These are phyloP conservation scores for Cardamine resedifolia DNA, from an alignment of 345 rosid genomes.

Conservation along the genomic window DNA sequence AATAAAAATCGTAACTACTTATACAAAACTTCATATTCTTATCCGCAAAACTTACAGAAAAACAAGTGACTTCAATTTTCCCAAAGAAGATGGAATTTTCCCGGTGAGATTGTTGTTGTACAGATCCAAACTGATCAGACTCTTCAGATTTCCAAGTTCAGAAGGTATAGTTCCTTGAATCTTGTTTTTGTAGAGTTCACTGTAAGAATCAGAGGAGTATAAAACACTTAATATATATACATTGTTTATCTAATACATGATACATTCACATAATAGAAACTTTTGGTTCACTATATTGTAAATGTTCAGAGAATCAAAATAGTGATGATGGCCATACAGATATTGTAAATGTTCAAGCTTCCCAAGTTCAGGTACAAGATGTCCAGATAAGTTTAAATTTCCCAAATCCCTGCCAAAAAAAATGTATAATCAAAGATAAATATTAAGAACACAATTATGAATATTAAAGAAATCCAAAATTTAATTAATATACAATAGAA, in stretches of 20 bases:
- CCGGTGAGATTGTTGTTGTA: slow-evolving; percentile 87
- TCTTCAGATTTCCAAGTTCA: slow-evolving; percentile 77
- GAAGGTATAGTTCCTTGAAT: slow-evolving; percentile 72
- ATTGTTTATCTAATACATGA: background rate
- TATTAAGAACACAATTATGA: background rate
- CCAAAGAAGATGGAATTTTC: slow-evolving; percentile 61
- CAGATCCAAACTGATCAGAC: slow-evolving; percentile 79
- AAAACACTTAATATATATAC: too few species aligned
- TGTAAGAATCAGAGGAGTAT: slow-evolving; percentile 23
- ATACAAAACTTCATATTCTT: background rate
- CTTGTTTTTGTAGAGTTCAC: slow-evolving; percentile 82
- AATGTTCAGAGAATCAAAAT: background rate
- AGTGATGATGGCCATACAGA: slow-evolving; percentile 59
- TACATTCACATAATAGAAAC: background rate
- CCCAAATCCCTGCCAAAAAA: slow-evolving; percentile 79
- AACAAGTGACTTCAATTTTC: slow-evolving; percentile 76
- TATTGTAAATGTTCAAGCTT: slow-evolving; percentile 82
- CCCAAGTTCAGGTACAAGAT: slow-evolving; percentile 79
- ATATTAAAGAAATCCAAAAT: too few species aligned
- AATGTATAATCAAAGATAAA: background rate
- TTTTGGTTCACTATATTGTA: background rate
- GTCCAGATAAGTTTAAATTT: slow-evolving; percentile 74
- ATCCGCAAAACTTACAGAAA: slow-evolving; percentile 55
- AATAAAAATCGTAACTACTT: background rate
- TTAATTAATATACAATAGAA: too few species aligned